These are phyloP conservation scores for Eimeria praecox DNA, from an alignment of 169 alveolate genomes.

Conservation along the genomic window DNA sequence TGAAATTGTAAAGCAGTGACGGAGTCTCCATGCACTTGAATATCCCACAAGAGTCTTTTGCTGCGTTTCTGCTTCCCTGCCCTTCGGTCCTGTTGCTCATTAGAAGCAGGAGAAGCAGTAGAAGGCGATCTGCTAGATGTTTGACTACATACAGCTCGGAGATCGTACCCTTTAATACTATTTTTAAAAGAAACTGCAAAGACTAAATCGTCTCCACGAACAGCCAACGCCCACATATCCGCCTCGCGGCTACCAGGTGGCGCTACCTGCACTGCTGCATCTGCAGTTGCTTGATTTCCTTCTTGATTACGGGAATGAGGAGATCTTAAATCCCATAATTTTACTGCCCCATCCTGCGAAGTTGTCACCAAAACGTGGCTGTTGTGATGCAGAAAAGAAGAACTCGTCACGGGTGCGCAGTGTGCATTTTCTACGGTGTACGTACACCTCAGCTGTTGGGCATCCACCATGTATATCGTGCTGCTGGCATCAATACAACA, in stretches of 20 bases:
- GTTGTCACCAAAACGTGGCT: conserved; percentile 14
- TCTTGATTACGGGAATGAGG: background rate
- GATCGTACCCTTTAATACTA: conserved; percentile 7
- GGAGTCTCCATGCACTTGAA: conserved; percentile 42
- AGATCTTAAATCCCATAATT: conserved; percentile 41
- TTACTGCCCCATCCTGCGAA: conserved; percentile 52
- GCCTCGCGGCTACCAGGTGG: conserved; percentile 61
- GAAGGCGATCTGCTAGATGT: background rate
- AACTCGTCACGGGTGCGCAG: conserved; percentile 28
- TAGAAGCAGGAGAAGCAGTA: background rate
- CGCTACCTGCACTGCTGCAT: conserved; percentile 50
- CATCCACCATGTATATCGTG: background rate
- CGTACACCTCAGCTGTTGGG: conserved; percentile 30
- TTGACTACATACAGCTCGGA: conserved; percentile 29
- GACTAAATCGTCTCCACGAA: background rate
- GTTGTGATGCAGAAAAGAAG: conserved; percentile 25
- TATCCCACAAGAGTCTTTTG: conserved; percentile 49
- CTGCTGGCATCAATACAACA: conserved; percentile 43
- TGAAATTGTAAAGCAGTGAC: conserved; percentile 55
- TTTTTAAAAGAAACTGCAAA: conserved; percentile 37
- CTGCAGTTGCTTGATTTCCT: background rate
- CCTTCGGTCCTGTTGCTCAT: background rate
- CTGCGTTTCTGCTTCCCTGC: background rate
- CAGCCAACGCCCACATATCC: conserved; percentile 56
- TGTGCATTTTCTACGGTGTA: conserved; percentile 20